Conservation (phyloP, 768 basidiomycete genomes). For the Termitomyces sp. region DNA sequence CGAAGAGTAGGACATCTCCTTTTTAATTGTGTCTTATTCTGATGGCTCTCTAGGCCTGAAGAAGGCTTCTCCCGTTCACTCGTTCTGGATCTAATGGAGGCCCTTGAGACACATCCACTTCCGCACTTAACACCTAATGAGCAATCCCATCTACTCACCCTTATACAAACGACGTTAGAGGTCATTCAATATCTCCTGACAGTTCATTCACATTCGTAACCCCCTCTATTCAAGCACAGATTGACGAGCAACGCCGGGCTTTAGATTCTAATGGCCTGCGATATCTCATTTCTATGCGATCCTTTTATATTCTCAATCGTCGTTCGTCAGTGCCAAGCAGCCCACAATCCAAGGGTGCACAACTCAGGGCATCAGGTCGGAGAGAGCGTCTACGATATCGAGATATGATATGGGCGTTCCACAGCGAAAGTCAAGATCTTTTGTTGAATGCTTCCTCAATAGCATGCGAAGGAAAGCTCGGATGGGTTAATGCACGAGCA, state of each 20-base stretch:
- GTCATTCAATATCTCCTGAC: constrained; percentile 30
- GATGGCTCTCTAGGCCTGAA: constrained; percentile 32
- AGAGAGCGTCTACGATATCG: constrained; percentile 83
- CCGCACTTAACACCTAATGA: constrained; percentile 76
- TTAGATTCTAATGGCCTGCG: constrained; percentile 90
- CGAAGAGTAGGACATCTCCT: constrained; percentile 36
- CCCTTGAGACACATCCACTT: constrained; percentile 56
- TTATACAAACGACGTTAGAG: constrained; percentile 86
- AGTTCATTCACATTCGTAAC: background rate
- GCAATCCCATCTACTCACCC: constrained; percentile 73
- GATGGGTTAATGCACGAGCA: constrained; percentile 84
- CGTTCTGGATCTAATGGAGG: constrained; percentile 56
- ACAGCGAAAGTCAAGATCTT: constrained; percentile 90
- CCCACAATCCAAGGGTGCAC: constrained; percentile 35
- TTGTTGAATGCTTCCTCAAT: constrained; percentile 63
- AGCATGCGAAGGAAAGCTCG: constrained; percentile 81
- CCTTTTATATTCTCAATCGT: constrained; percentile 80
- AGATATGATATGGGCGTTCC: constrained; percentile 96
- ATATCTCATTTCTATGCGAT: constrained; percentile 89
- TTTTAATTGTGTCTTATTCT: background rate
- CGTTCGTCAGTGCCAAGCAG: constrained; percentile 48
- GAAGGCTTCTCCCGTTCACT: constrained; percentile 55
- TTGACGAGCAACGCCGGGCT: constrained; percentile 86
- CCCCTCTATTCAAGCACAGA: constrained; percentile 35
- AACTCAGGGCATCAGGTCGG: constrained; percentile 45